A percentile compares a stretch with the other conserved stretches of the same genome.
Conservation (phyloP, 2,329 filamentous ascomycete species). For the Neonectria sp. region DNA sequence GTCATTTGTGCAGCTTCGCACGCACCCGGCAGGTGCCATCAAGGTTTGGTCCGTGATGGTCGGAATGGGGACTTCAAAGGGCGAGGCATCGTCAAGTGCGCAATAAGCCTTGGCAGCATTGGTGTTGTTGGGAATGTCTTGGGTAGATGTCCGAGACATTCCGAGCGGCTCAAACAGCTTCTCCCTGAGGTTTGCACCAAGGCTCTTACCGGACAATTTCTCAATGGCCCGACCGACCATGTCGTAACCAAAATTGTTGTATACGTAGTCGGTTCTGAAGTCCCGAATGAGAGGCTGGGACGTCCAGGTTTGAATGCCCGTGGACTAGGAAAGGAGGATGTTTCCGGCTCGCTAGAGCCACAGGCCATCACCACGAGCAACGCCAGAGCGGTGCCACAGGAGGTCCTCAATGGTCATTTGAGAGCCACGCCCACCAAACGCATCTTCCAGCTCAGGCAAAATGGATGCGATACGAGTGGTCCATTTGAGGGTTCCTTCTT, state of each 20-base stretch:
- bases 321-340: not conserved
- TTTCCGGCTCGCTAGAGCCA: slow-evolving; percentile 4
- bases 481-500: slow-evolving; percentile 2
- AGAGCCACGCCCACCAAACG: not conserved
- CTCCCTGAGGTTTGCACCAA: slow-evolving; percentile 3
- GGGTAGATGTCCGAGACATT: not conserved
- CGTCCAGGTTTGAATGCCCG: not conserved
- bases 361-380: not conserved
- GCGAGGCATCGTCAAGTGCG: slow-evolving; percentile 2
- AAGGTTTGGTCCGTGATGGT: not conserved
- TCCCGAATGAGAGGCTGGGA: not conserved
- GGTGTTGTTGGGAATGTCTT: slow-evolving; percentile 27
- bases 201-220: not conserved
- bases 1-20: slow-evolving; percentile 3
- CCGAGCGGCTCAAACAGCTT: slow-evolving; percentile 9
- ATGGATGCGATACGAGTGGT: not conserved
- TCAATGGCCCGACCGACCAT: slow-evolving; percentile 6
- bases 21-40: not conserved
- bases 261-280: slow-evolving; percentile 3
- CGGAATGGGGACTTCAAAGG: not conserved
- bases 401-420: not conserved
- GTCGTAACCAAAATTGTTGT: slow-evolving; percentile 7
- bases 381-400: slow-evolving; percentile 2
- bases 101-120: slow-evolving; percentile 1
- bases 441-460: not conserved